Conservation (phyloP, 257 asterid genomes). For the Leonotis leonurus region DNA sequence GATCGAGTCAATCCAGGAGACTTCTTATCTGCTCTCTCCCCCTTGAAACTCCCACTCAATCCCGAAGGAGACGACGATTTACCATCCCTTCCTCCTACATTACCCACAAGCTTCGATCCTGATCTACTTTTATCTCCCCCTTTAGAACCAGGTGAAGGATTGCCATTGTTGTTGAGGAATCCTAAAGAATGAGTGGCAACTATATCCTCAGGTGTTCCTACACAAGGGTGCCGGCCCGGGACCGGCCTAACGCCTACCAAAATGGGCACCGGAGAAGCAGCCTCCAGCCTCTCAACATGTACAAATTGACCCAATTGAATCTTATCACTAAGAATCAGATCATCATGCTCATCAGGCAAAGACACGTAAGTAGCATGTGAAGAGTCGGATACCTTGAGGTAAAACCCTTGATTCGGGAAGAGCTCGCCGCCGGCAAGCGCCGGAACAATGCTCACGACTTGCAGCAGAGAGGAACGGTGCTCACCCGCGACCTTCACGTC, state of each 20-base stretch:
- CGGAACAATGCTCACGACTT: slow-evolving; percentile 93
- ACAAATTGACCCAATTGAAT: slow-evolving; percentile 91
- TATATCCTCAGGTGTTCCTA: slow-evolving; percentile 90
- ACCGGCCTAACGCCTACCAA: slow-evolving; percentile 75
- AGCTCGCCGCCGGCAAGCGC: slow-evolving; percentile 96
- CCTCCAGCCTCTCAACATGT: slow-evolving; percentile 86
- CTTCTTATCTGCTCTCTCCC: slow-evolving; percentile 47
- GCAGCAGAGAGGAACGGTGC: slow-evolving; percentile 85
- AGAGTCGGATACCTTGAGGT: slow-evolving; percentile 96
- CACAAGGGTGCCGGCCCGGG: slow-evolving; percentile 95
- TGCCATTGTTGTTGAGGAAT: slow-evolving; percentile 52
- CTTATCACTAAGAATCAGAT: slow-evolving; percentile 88
- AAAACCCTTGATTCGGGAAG: slow-evolving; percentile 90
- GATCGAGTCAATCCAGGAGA: slow-evolving; percentile 56
- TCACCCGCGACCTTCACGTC: slow-evolving; percentile 94
- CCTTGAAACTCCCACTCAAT: slow-evolving; percentile 35
- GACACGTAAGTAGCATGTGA: slow-evolving; percentile 97
- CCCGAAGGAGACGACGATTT: slow-evolving; percentile 30
- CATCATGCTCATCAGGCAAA: slow-evolving; percentile 86
- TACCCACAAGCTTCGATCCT: slow-evolving; percentile 18
- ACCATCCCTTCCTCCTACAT: slow-evolving; percentile 36
- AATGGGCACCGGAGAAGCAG: slow-evolving; percentile 94
- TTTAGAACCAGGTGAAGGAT: slow-evolving; percentile 44
- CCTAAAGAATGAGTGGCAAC: slow-evolving; percentile 86
- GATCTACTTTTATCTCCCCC: slow-evolving; percentile 34